Base-by-base conservation (phyloP, 108 stramenopile genomes). In the Skeletonema marinoi region DNA sequence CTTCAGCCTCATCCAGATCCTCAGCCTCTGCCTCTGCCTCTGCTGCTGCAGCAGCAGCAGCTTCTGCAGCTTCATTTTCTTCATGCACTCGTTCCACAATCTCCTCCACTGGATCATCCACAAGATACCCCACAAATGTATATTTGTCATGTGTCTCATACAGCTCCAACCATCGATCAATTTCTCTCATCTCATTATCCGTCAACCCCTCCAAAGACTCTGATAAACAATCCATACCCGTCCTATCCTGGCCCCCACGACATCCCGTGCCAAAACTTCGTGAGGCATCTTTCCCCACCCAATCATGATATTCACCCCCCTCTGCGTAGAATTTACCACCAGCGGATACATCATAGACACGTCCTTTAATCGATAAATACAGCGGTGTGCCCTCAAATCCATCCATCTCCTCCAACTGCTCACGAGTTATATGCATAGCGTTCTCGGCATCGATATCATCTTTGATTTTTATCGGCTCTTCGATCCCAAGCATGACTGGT, bases 101-200 rank as follows among this genome's bases (percentile, higher is more conserved):
- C 39, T 72, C 74, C 54, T 82, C 62, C 3, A 82, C 70, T 19
- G 81, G 81, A 32, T 82, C 71, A 30, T 82, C 81, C 36, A 82
- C 74, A 31, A 82, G 46, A 56, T 81, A 69, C 17, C 93, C 93
- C 33, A 93, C 86, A 56, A 85, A 88, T 32, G 82, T 74, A 71
- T 93, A 93, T 65, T 91, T 91, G 68, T 93, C 93, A 69, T 93
- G 93, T 35, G 87, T 78, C 66, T 93, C 85, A 75, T 88, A 93
- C 51, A 90, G 80, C 36, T 83, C 83, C 33, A 93, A 38, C 93
- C 93, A 93, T 68, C 92, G 75, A 44, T 89, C 84, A 41, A 84
- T 87, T 60, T 93, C 90, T 31, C 86, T 72, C 16, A 87, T 16
- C 70, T 93, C 85, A 66, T 86, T 84, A 11, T 87, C 83, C 0